Base-by-base conservation (phyloP, 805 yeast species). In the Kazachstania viticola region DNA sequence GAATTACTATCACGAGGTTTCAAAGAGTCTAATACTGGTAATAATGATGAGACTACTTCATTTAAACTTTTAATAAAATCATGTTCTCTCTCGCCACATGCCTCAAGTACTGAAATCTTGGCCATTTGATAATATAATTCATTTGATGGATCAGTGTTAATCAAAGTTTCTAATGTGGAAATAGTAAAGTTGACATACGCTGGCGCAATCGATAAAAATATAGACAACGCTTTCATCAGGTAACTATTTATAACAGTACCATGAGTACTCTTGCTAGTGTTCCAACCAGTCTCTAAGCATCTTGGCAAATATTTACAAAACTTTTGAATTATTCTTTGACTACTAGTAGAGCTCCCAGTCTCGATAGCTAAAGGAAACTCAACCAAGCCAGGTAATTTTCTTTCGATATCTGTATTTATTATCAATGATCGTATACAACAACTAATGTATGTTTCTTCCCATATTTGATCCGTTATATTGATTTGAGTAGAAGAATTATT, bases 381-480 rank as follows among this genome's bases (percentile, higher is more conserved):
- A 53, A 60, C 68, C 56, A 71, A 53, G 1, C 80, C 82, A 0
- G 81, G 75, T 9, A 73, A 41, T 41, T 69, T 77, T 32, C 73
- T 58, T 14, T 71, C 66, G 2, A 67, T 58, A 41, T 73, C 74
- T 35, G 67, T 73, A 25, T 71, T 60, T 14, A 67, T 68, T n/a
- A 66, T 39, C 7, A 75, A 46, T 8, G 71, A 57, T 40, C 91
- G 59, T 17, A 79, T 64, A 17, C 77, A 44, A 13, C 67, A 60
- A 21, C 79, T 71, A 3, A 73, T 76, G 35, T 65, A 70, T 1
- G 77, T 54, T 44, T 79, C 85, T 9, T 61, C 63, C 87, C 87
- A 79, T 19, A 68, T 25, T 3, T 48, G 39, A 3, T 49, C 53
- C 12, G 14, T 68, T 58, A 37, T 49, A 37, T 39, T 39, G 3